A percentile compares a stretch with the other conserved stretches of the same genome.
These are phyloP conservation scores for Solanum rostratum DNA, from an alignment of 257 asterid genomes.

Conservation along the genomic window DNA sequence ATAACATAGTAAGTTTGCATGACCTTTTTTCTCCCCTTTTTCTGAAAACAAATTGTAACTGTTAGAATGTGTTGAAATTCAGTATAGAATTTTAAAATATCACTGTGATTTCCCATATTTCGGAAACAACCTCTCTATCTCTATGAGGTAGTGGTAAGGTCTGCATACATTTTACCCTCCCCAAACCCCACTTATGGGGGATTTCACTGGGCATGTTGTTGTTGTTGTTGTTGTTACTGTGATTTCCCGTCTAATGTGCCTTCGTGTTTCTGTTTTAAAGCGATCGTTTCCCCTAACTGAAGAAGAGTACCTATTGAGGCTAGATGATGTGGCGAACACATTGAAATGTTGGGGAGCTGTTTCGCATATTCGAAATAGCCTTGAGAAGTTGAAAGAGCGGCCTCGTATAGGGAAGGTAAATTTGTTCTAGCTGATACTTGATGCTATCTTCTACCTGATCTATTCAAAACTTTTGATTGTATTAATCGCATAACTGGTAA, in stretches of 20 bases:
- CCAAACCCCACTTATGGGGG: too few species aligned
- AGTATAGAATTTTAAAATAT: neutral
- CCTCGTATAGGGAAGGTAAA: conserved; percentile 85
- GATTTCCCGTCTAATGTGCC: conserved; percentile 11
- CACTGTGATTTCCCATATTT: neutral
- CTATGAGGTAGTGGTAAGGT: too few species aligned
- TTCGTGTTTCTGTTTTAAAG: conserved; percentile 25
- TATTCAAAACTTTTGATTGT: neutral
- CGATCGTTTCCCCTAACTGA: conserved; percentile 88
- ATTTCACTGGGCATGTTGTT: too few species aligned
- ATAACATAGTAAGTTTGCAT: neutral
- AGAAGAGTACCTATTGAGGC: conserved; percentile 91
- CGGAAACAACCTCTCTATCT: too few species aligned
- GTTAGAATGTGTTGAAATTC: neutral
- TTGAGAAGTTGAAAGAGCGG: conserved; percentile 74
- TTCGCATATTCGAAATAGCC: conserved; percentile 79
- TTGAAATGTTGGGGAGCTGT: conserved; percentile 99
- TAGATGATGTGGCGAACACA: conserved; percentile 84
- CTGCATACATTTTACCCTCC: too few species aligned
- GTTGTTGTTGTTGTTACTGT: too few species aligned
- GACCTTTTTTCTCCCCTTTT: neutral
- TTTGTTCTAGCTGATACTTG: neutral
- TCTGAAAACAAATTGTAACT: neutral
- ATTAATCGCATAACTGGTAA: neutral
- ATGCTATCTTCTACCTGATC: neutral